Evolutionary conservation across 805 yeast genomes (phyloP), one percentile per base, ranked within the genome.

Genomic region (Candida maltosa): DNA sequence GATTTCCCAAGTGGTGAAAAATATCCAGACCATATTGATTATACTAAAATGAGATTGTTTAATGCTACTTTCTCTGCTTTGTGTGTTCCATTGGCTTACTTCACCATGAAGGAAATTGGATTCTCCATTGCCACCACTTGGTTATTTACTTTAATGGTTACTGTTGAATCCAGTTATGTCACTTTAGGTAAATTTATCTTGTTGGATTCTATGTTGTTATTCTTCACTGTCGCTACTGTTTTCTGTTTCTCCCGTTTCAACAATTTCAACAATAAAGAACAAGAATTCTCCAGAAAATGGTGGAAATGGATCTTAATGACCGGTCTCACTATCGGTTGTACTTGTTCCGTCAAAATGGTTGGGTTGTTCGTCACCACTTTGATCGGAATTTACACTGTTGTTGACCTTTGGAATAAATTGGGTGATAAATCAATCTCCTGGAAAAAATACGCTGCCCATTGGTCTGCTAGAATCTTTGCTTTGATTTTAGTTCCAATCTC

Each of bases 271-370:
- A 59, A 49, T 38, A 60, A 69, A 27, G 29, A 39, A 9, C 38
- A 42, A 12, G 70, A 70, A 26, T 87, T 89, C 54, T 55, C 84
- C 9, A 68, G 80, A 51, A 74, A 77, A 53, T 91, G 98, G 97
- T 93, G 95, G 95, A 79, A 78, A 56, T 91, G 97, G 96, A 62
- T 93, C 34, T 48, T 83, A 16, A 63, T 84, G 39, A 84, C 95
- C 6, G 99, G 99, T 46, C 64, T 87, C 34, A 69, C 78, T 30
- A 78, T 93, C 51, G 97, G 98, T 27, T 85, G 93, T 58, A 84
- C 89, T 14, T 83, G 91, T 54, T 83, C 95, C 19, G 95, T 88
- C 39, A 93, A 93, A 64, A 87, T 89, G 96, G 97, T 93, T 39
- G 99, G 99, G 50, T 72, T 91, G 38, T 87, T 93, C 52, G 86